These are phyloP conservation scores for Myxozyma geophila DNA, from an alignment of 805 yeast genomes.

Conservation along the genomic window DNA sequence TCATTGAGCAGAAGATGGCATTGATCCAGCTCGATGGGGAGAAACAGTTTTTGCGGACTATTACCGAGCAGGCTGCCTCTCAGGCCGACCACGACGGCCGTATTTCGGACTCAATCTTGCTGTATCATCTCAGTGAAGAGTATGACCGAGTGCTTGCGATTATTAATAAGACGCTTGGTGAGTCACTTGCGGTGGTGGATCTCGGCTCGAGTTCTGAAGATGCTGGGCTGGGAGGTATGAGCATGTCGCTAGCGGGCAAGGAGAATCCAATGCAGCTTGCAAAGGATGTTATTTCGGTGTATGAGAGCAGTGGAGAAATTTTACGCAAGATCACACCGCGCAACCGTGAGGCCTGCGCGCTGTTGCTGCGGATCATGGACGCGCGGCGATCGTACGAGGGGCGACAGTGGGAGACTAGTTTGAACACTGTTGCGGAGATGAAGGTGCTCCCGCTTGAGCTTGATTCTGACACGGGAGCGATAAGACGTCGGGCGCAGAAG, in stretches of 20 bases:
- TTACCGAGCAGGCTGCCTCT: conserved; percentile 82
- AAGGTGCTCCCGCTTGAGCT: conserved; percentile 67
- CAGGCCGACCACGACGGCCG: conserved; percentile 92
- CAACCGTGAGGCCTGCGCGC: conserved; percentile 67
- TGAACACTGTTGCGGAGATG: conserved; percentile 59
- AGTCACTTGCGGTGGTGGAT: conserved; percentile 71
- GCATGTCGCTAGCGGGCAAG: conserved; percentile 43
- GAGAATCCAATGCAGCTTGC: conserved; percentile 49
- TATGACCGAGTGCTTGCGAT: conserved; percentile 77
- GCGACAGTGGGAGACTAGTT: conserved; percentile 62
- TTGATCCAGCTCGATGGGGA: conserved; percentile 64
- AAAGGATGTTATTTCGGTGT: conserved; percentile 46
- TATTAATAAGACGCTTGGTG: conserved; percentile 78
- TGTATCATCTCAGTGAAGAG: conserved; percentile 88
- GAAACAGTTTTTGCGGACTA: conserved; percentile 64
- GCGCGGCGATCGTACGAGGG: conserved; percentile 64
- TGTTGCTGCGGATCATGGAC: conserved; percentile 66
- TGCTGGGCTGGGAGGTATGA: conserved; percentile 38
- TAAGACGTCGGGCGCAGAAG: conserved; percentile 72
- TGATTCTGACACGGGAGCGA: conserved; percentile 53
- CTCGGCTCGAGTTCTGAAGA: conserved; percentile 49
- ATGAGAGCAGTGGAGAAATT: conserved; percentile 62
- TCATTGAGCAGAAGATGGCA: conserved; percentile 74
- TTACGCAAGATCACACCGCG: conserved; percentile 57
- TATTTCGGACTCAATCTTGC: conserved; percentile 76